A percentile compares a stretch with the other conserved stretches of the same genome.
phyloP scores from a whole-genome alignment of 768 basidiomycete species.

The Paxillus ammoniavirescens region DNA sequence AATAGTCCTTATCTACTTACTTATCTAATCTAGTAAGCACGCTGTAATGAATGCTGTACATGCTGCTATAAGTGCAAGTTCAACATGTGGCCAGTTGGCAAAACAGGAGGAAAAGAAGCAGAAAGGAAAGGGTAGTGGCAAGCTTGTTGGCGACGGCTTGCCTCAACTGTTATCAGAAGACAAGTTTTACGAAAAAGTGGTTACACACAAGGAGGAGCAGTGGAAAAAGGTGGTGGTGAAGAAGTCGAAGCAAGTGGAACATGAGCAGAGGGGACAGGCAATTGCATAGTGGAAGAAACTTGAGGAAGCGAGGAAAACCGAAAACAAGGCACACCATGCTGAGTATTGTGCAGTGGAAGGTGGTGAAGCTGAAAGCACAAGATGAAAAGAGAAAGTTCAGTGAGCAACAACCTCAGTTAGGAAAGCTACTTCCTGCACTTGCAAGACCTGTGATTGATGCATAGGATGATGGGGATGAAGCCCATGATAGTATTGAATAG shows the following conservation, averaged over 20 bases:
- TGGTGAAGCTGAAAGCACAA: not conserved
- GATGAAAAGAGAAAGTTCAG: not conserved
- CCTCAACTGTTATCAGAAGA: not conserved
- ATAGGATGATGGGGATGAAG: not conserved
- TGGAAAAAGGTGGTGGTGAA: not conserved
- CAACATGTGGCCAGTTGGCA: not conserved
- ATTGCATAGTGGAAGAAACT: not conserved
- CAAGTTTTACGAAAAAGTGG: conserved; percentile 5
- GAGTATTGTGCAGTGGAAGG: not conserved
- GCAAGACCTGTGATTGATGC: not conserved
- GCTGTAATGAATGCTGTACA: too few relatives aligned
- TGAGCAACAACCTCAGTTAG: too few relatives aligned
- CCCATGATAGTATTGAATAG: too few relatives aligned
- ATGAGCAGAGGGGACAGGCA: not conserved
- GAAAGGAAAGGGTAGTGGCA: not conserved
- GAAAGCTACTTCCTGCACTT: too few relatives aligned
- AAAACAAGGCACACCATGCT: not conserved
- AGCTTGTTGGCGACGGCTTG: not conserved
- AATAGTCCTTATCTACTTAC: too few relatives aligned
- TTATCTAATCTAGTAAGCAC: too few relatives aligned
- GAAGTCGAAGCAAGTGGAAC: not conserved
- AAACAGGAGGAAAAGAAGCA: not conserved
- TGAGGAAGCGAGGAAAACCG: not conserved
- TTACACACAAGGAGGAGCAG: not conserved
- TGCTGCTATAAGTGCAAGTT: too few relatives aligned